Evolutionary conservation across 768 basidiomycete genomes (phyloP), one percentile per base, ranked within the genome.

Genomic region (Pisolithus albus): DNA sequence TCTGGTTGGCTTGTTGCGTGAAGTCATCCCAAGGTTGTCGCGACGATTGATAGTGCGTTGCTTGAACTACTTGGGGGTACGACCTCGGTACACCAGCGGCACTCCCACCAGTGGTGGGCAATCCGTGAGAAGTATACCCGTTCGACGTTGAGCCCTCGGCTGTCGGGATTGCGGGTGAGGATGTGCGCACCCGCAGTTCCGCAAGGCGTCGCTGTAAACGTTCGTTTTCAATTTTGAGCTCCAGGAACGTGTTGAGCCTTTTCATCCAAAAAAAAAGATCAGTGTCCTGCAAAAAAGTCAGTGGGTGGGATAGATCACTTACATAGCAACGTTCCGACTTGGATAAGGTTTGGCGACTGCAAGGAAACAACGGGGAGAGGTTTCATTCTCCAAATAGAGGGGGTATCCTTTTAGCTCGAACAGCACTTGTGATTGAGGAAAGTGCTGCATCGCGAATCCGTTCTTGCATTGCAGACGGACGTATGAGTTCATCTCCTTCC

Each of bases 211-310:
- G 78, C 57, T 86, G 77, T 39, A 96, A 68, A 13, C 83, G 78
- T 65, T 90, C 86, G 65, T 96, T 92, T 70, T 94, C 91, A 51
- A 85, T 73, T 66, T 92, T 93, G 46, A 95, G 78, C 61, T 95
- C 92, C 34, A 96, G 60, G 57, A 83, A 80, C 1, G 82, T 81
- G 56, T 84, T 80, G 28, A 88, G 68, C 78, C 88, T 88, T 45
- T 34, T 48, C 13, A 13, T 21, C n/a, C 32, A 30, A 30, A 30
- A 30, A 30, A 30, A 3, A 18, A 49, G 39, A 16, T 58, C 30
- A 59, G 53, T n/a, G 28, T 19, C 10, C 19, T 26, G 26, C 7
- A 45, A 28, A 30, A 30, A 5, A 41, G 16, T 15, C 0, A 9
- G 23, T 34, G 2, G 49, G 34, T 39, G 43, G 50, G 21, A 41